Percentiles rank a stretch among this genome's conserved stretches.
phyloP scores from a whole-genome alignment of 2,329 filamentous ascomycete species.

The Cadophora sp. region DNA sequence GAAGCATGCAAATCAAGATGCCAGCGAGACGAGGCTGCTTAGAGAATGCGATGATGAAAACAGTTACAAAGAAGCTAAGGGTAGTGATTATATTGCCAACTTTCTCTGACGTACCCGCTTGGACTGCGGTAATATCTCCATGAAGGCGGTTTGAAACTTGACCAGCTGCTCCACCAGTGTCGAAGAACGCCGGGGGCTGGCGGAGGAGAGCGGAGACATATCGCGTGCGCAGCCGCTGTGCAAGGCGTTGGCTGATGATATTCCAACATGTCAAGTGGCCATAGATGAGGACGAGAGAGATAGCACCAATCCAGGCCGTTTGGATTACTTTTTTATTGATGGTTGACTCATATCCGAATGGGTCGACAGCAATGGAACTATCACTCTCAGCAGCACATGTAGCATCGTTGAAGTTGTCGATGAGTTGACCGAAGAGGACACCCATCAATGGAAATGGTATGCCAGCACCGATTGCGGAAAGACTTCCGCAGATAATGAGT shows the following conservation, averaged over 20 bases:
- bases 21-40: constrained; percentile 9
- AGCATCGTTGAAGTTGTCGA: constrained; percentile 66
- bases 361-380: constrained; percentile 10
- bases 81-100: constrained; percentile 12
- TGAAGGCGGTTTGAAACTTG: constrained; percentile 7
- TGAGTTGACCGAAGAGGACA: constrained; percentile 68
- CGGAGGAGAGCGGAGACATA: constrained; percentile 10
- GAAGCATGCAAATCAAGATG: constrained; percentile 7
- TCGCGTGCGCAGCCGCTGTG: constrained; percentile 7
- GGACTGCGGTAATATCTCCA: constrained; percentile 9
- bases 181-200: constrained; percentile 11
- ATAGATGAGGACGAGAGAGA: constrained; percentile 12
- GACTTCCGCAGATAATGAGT: constrained; percentile 48
- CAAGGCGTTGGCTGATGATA: constrained; percentile 14
- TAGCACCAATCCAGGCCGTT: constrained; percentile 48
- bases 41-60: constrained; percentile 18
- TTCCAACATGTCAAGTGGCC: constrained; percentile 17
- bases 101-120: constrained; percentile 13
- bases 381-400: constrained; percentile 41
- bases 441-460: constrained; percentile 70
- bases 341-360: constrained; percentile 1
- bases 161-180: constrained; percentile 9
- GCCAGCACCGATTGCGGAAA: constrained; percentile 60
- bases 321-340: constrained; percentile 60
- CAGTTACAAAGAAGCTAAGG: constrained; percentile 1